A percentile compares a stretch with the other conserved stretches of the same genome.
Conservation (phyloP, 306 rosid genomes). For the Dalbergia oliveri region DNA sequence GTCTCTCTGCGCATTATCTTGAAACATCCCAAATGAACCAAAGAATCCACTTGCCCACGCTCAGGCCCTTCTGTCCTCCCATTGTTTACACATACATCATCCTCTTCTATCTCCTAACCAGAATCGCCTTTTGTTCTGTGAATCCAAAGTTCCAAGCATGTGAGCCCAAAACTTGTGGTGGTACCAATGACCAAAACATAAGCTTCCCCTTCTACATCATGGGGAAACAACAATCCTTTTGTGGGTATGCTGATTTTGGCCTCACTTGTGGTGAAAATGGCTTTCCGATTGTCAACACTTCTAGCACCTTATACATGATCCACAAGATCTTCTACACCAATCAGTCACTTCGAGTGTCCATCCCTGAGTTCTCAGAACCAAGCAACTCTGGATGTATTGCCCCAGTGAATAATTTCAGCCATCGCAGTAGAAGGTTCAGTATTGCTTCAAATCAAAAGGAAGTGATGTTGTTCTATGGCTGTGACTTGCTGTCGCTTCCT, state of each 20-base stretch:
- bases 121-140: not conserved
- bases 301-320: conserved; percentile 2
- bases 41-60: not conserved
- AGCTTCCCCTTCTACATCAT: conserved; percentile 53
- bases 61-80: not conserved
- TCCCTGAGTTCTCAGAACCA: conserved; percentile 11
- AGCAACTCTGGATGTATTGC: not conserved
- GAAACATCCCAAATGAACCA: conserved; percentile 44
- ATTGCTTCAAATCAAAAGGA: not conserved
- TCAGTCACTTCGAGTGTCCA: conserved; percentile 45
- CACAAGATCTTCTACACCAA: conserved; percentile 46
- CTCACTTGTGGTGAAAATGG: conserved; percentile 42
- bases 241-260: conserved; percentile 57
- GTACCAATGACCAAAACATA: conserved; percentile 19
- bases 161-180: conserved; percentile 44
- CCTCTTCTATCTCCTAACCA: not conserved
- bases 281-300: conserved; percentile 41
- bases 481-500: not conserved
- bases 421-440: not conserved
- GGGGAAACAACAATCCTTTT: conserved; percentile 19
- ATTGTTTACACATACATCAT: not conserved
- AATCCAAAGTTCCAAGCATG: conserved; percentile 46
- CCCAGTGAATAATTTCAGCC: not conserved
- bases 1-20: not conserved
- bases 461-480: conserved; percentile 37